Evolutionary conservation across 2,329 filamentous ascomycete genomes (phyloP), one percentile per base, ranked within the genome.

Genomic region (Rutstroemia sp.): DNA sequence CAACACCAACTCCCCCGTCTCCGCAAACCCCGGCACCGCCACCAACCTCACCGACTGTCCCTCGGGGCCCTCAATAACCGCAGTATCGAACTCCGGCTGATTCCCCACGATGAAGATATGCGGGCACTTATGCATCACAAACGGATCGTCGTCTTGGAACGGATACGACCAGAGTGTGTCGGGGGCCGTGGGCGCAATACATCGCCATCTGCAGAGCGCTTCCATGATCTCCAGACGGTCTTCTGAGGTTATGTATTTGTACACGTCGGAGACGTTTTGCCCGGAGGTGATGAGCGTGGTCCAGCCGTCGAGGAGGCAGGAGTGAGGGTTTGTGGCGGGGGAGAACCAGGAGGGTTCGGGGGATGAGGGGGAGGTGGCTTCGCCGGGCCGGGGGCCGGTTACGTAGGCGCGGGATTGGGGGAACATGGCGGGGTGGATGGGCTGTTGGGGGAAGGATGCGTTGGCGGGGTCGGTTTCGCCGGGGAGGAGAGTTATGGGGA

Each of bases 111-210:
- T 89, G 73, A 90, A 97, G 34, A 99, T 76, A 67, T 99, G 92
- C 2, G 94, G 94, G 60, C 89, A 95, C 17, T 84, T 76, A 61
- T 86, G 82, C 65, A 99, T 78, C 45, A 97, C 87, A 67, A 97
- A 95, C 0, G 89, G 91, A 68, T 99, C 95, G 50, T 90, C 82
- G 17, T 94, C 88, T 72, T 97, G 92, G 72, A 96, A 99, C 0
- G 94, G 94, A 68, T 97, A 99, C 68, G 88, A 92, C 89, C 89
- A 96, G 45, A 99, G 70, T 0, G 95, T 99, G 72, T 99, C 95
- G 0, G 95, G 94, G 1, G 94, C 94, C 0, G 94, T 99, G 1
- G 94, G 94, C 5, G 94, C 94, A 62, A 84, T 84, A 68, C 90
- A 89, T 60, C 94, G 81, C 94, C 94, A 99, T 58, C 91, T 80